Percentiles rank a stretch among this genome's conserved stretches.
Evolutionary conservation across 2,329 filamentous ascomycete species (phyloP).

Genomic region (Erysiphe pulchra): DNA sequence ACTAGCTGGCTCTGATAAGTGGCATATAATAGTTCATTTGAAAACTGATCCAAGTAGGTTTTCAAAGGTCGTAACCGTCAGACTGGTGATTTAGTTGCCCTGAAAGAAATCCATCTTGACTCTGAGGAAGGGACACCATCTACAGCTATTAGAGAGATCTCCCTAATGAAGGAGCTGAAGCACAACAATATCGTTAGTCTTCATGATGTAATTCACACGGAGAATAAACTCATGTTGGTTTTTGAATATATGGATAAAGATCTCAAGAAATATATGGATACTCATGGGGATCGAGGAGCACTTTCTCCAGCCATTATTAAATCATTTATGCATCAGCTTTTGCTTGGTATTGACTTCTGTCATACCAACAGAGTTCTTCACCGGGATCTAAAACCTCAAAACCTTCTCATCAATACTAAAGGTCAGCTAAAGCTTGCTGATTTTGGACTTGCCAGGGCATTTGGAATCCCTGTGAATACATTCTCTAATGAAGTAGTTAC

Average conservation of each 20-base stretch:
- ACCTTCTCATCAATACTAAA: slow-evolving; percentile 81
- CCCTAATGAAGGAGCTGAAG: slow-evolving; percentile 97
- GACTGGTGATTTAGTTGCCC: slow-evolving; percentile 82
- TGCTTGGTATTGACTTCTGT: slow-evolving; percentile 90
- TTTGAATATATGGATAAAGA: slow-evolving; percentile 99
- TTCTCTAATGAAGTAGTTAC: slow-evolving; percentile 97
- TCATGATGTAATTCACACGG: slow-evolving; percentile 96
- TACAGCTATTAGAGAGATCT: slow-evolving; percentile 94
- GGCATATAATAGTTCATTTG: background rate
- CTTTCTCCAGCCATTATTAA: slow-evolving; percentile 83
- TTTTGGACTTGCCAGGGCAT: slow-evolving; percentile 80
- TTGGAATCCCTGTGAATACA: slow-evolving; percentile 92
- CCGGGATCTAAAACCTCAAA: slow-evolving; percentile 87
- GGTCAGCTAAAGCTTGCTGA: slow-evolving; percentile 80
- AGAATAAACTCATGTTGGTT: slow-evolving; percentile 98
- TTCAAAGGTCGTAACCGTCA: slow-evolving; percentile 97
- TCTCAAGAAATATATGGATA: slow-evolving; percentile 97
- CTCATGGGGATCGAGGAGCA: slow-evolving; percentile 64
- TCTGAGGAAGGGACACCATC: slow-evolving; percentile 94
- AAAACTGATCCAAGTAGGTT: slow-evolving; percentile 30
- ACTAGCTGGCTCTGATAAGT: background rate
- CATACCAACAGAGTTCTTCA: slow-evolving; percentile 93
- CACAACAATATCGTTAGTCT: slow-evolving; percentile 95
- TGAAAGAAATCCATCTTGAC: slow-evolving; percentile 97
- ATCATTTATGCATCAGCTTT: slow-evolving; percentile 95